Conservation (phyloP, 371 early-diverging fungal species). For the Mortierella sp. region DNA sequence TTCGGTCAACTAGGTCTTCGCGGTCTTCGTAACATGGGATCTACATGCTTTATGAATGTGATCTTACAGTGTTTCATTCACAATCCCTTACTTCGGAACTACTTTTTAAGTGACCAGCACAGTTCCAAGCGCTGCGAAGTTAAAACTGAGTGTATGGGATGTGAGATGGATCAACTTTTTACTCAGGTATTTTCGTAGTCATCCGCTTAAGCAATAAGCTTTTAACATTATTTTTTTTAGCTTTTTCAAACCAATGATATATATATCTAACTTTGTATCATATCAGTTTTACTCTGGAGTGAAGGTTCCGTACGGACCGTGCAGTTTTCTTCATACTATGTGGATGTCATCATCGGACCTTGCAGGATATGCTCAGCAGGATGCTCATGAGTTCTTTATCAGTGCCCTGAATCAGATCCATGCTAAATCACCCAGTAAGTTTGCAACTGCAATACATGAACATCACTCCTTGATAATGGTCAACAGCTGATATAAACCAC, state of each 20-base stretch:
- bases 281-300: slow-evolving; percentile 77
- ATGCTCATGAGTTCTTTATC: slow-evolving; percentile 97
- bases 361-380: slow-evolving; percentile 96
- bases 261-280: slow-evolving; percentile 1
- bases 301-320: slow-evolving; percentile 85
- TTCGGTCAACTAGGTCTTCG: slow-evolving; percentile 76
- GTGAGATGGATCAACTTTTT: slow-evolving; percentile 90
- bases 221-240: background rate
- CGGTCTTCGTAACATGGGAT: slow-evolving; percentile 93
- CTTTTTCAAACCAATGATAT: background rate
- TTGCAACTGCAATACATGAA: background rate
- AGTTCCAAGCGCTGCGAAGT: slow-evolving; percentile 73
- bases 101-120: slow-evolving; percentile 91
- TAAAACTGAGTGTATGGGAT: slow-evolving; percentile 86
- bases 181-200: slow-evolving; percentile 61
- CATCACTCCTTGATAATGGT: background rate
- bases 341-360: slow-evolving; percentile 91
- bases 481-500: background rate
- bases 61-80: slow-evolving; percentile 93
- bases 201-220: background rate
- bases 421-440: slow-evolving; percentile 60
- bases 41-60: slow-evolving; percentile 96
- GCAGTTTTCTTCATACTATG: slow-evolving; percentile 85
- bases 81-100: slow-evolving; percentile 89
- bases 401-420: slow-evolving; percentile 91